These are phyloP conservation scores for Agastache rugosa DNA, from an alignment of 257 asterid species.

Conservation along the genomic window DNA sequence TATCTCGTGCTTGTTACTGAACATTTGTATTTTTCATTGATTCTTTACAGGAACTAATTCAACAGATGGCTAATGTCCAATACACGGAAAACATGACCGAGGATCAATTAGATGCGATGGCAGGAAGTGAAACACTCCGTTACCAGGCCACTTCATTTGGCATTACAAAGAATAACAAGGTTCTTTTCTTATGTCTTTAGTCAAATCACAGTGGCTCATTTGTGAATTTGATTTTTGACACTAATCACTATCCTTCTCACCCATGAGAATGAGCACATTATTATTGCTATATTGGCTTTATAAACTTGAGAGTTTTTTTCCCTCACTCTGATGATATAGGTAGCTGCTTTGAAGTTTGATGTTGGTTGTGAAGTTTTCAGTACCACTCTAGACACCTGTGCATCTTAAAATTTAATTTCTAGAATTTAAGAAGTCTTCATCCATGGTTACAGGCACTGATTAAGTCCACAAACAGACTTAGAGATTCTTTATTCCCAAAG, in stretches of 20 bases:
- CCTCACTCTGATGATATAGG: constrained; percentile 13
- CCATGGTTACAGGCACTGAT: constrained; percentile 76
- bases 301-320: neutral
- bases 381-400: constrained; percentile 9
- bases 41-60: constrained; percentile 84
- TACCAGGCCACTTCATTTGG: constrained; percentile 99
- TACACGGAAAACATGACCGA: constrained; percentile 99
- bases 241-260: neutral
- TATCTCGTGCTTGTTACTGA: constrained; percentile 30
- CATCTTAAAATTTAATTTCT: constrained; percentile 19
- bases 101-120: constrained; percentile 98
- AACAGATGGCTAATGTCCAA: constrained; percentile 99
- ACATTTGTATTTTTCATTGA: constrained; percentile 34
- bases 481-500: constrained; percentile 90
- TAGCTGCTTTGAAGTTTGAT: constrained; percentile 19
- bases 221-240: constrained; percentile 1
- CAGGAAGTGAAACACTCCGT: constrained; percentile 98
- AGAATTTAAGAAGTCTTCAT: constrained; percentile 17
- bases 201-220: constrained; percentile 14
- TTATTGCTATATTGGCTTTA: neutral
- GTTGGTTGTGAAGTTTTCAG: constrained; percentile 26
- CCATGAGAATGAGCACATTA: constrained; percentile 16
- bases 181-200: constrained; percentile 29
- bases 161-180: constrained; percentile 90
- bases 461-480: constrained; percentile 92